Evolutionary conservation across 371 early-diverging fungal species (phyloP).

Genomic region (Neoconidiobolus thromboides): DNA sequence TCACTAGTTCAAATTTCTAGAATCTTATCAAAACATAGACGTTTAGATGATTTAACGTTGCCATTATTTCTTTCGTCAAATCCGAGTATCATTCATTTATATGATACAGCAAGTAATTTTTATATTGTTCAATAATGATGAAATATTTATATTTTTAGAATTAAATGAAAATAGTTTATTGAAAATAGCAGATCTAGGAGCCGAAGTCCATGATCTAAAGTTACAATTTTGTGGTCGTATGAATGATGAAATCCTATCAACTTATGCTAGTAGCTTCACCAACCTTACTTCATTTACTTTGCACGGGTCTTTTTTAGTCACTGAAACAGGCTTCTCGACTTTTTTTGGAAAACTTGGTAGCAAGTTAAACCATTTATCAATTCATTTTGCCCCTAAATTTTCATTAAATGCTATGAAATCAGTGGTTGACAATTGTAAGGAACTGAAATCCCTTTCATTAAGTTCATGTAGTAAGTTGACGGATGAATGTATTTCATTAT

Average conservation of each 20-base stretch:
- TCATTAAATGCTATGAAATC: conserved; percentile 22
- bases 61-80: conserved; percentile 49
- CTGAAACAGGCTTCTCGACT: conserved; percentile 28
- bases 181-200: conserved; percentile 42
- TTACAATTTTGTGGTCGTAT: conserved; percentile 64
- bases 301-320: conserved; percentile 53
- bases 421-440: conserved; percentile 27
- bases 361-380: conserved; percentile 28
- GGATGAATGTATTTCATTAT: conserved; percentile 23
- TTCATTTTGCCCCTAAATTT: conserved; percentile 43
- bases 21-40: conserved; percentile 58
- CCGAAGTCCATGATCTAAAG: conserved; percentile 28
- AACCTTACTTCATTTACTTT: conserved; percentile 33
- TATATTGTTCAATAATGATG: neutral
- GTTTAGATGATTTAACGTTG: conserved; percentile 36
- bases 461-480: conserved; percentile 26
- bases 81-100: conserved; percentile 32
- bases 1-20: conserved; percentile 51
- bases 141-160: conserved; percentile 11
- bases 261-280: conserved; percentile 22
- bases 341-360: conserved; percentile 30
- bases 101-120: conserved; percentile 53
- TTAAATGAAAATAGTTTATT: conserved; percentile 29
- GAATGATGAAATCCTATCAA: conserved; percentile 25
- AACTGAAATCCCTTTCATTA: conserved; percentile 33